Percentiles rank a stretch among this genome's conserved stretches.
Evolutionary conservation across 73 alveolate genomes (phyloP).

Genomic region (Paramecium primaurelia): DNA sequence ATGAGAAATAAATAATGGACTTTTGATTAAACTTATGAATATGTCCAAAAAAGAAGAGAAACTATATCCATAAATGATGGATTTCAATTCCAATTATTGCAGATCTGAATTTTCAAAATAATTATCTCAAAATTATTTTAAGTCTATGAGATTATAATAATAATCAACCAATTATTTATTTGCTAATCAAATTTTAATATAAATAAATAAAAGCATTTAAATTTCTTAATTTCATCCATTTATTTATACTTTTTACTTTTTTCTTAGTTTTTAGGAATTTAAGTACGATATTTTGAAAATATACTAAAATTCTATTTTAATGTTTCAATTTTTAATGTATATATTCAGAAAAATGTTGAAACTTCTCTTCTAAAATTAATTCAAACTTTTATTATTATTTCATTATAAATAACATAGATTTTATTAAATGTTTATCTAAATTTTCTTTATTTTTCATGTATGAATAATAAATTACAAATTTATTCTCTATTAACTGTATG

Average conservation of each 20-base stretch:
- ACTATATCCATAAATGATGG: slow-evolving; percentile 80
- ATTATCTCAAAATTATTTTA: background rate
- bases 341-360: background rate
- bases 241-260: background rate
- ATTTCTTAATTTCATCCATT: background rate
- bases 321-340: background rate
- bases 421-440: too few relatives aligned
- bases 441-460: too few relatives aligned
- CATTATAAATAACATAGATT: too few relatives aligned
- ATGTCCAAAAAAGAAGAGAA: slow-evolving; percentile 72
- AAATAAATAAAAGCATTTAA: background rate
- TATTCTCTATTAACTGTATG: too few relatives aligned
- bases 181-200: background rate
- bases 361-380: background rate
- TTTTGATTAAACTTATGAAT: slow-evolving; percentile 68
- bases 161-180: background rate
- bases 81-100: slow-evolving; percentile 22
- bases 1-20: slow-evolving; percentile 73
- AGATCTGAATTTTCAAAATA: background rate
- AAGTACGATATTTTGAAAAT: background rate
- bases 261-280: background rate
- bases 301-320: background rate
- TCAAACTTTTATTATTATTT: background rate
- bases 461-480: too few relatives aligned
- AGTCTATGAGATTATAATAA: background rate